Base-by-base conservation (phyloP, 1,284 basidiomycete genomes). In the Ceratobasidium sp. region DNA sequence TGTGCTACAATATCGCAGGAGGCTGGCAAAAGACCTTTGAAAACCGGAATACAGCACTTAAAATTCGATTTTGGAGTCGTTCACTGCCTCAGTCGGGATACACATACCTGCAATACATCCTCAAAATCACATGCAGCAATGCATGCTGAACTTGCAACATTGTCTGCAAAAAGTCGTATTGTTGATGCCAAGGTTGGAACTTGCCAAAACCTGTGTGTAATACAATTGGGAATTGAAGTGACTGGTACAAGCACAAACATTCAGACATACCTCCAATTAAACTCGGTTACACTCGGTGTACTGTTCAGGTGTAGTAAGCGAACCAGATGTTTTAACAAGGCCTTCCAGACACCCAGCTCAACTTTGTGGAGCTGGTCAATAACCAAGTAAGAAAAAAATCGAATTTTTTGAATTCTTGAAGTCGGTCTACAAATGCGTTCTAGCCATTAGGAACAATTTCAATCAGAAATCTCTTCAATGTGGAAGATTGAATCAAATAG, bases 11-110 rank as follows among this genome's bases (percentile, higher is more conserved):
- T 52, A 52, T 78, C 72, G 50, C 77, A 73, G 4, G 64, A 68
- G 2, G 69, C 58, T 0, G 69, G 71, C 8, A 79, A 55, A 0
- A 79, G 72, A 0, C 77, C 77, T 53, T 79, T 76, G 57, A 79
- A 74, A 4, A 69, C 71, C 6, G 77, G 77, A 0, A 78, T 75
- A 10, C 69, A 54, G 54, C 77, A 78, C 76, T 78, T 22, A n/a
- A 34, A 31, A 3, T 8, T 25, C 17, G 7, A 25, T 38, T 13
- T 31, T 25, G 17, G 25, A 70, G 34, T 27, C 7, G 13, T 8
- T 25, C 25, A 3, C 0, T 4, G 27, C 7, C 6, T 1, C 6
- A 5, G 15, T 32, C 6, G 13, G n/a, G 34, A 25, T 1, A 20
- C 15, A 70, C 65, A 31, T 56, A 77, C 77, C 71, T 76, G 77